Conservation (phyloP, 768 basidiomycete species). For the Floccularia luteovirens region DNA sequence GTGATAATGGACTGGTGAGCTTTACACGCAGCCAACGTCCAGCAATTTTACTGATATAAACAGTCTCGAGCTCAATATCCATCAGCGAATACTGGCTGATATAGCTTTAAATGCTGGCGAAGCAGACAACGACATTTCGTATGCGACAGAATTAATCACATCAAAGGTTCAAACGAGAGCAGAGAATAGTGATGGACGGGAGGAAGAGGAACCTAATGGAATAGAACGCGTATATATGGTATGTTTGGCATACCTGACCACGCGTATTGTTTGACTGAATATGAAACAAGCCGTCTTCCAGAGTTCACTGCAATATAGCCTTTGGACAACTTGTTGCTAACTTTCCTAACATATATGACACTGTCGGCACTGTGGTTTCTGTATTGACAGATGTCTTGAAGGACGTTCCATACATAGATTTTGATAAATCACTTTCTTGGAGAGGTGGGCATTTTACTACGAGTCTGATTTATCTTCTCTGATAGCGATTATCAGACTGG, state of each 20-base stretch:
- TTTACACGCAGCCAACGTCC: neutral
- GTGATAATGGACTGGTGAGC: constrained; percentile 42
- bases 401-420: constrained; percentile 71
- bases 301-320: constrained; percentile 75
- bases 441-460: constrained; percentile 39
- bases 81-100: constrained; percentile 69
- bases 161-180: constrained; percentile 47
- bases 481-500: constrained; percentile 53
- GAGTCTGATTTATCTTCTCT: neutral
- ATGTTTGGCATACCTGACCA: constrained; percentile 4
- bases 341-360: constrained; percentile 47
- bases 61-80: constrained; percentile 75
- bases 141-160: constrained; percentile 49
- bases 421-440: constrained; percentile 76
- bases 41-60: too few relatives aligned
- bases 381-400: constrained; percentile 60
- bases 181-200: constrained; percentile 6
- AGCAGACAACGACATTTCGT: constrained; percentile 34
- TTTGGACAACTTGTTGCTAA: constrained; percentile 74
- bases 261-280: neutral
- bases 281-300: constrained; percentile 49
- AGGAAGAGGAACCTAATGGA: neutral
- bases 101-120: constrained; percentile 53
- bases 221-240: constrained; percentile 5
- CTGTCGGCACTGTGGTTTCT: constrained; percentile 45